Percentiles rank a stretch among this genome's conserved stretches.
Evolutionary conservation across 495 filamentous ascomycete species (phyloP).

Genomic region (Hypomontagnella submonticulosa): DNA sequence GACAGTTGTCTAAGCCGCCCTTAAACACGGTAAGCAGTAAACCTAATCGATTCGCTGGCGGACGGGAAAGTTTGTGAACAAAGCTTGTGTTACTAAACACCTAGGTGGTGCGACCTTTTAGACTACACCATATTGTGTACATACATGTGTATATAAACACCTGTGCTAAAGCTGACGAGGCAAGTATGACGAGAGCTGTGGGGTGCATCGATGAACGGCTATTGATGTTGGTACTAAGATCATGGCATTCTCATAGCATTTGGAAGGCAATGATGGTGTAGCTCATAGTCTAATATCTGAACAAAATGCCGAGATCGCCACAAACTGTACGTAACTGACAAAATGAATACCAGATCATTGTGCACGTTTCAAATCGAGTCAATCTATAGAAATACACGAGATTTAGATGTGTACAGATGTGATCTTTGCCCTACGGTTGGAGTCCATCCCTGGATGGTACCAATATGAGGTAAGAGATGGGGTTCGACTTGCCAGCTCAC

Average conservation of each 20-base stretch:
- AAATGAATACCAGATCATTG: conserved; percentile 30
- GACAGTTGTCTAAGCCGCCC: conserved; percentile 32
- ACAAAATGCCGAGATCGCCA: conserved; percentile 31
- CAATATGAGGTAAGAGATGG: conserved; percentile 11
- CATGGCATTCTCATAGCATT: conserved; percentile 16
- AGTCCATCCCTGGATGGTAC: neutral
- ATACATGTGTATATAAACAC: too few species aligned
- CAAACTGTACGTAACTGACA: conserved; percentile 12
- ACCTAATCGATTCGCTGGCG: neutral
- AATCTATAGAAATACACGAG: conserved; percentile 7
- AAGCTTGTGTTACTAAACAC: conserved; percentile 9
- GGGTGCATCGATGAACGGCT: conserved; percentile 1
- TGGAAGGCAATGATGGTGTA: conserved; percentile 18
- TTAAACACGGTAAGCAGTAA: conserved; percentile 13
- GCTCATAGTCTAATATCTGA: conserved; percentile 1
- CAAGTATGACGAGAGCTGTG: neutral
- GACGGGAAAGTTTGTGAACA: neutral
- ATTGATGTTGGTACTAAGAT: neutral
- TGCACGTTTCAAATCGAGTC: conserved; percentile 29
- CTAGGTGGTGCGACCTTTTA: conserved; percentile 17
- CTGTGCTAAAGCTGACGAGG: too few species aligned
- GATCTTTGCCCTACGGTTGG: neutral
- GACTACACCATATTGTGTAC: too few species aligned
- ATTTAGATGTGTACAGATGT: conserved; percentile 9
- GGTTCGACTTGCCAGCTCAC: conserved; percentile 10